Evolutionary conservation across 495 filamentous ascomycete genomes (phyloP), one percentile per base, ranked within the genome.

Genomic region (Niebla homalea): DNA sequence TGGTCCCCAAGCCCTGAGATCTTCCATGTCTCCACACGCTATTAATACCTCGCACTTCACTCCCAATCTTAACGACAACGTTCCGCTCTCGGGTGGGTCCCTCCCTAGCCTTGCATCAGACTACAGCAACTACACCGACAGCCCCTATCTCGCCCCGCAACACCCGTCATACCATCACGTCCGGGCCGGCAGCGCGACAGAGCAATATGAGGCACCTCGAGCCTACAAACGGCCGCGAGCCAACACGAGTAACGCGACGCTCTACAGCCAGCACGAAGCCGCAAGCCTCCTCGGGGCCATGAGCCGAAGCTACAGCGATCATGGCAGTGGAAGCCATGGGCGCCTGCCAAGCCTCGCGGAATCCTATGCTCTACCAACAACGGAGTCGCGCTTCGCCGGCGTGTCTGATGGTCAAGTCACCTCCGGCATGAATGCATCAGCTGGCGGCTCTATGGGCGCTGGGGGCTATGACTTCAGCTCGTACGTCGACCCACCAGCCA

Each of bases 11-110:
- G 32, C 48, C 26, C 46, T 47, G 11, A 59, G 48, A 15, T 51
- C 12, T n/a, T 38, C 54, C 6, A 48, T 57, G 19, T 59, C 57
- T 3, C 56, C 56, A 12, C 57, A 48, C 16, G 14, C 19, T 18
- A 39, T 43, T 37, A 8, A 53, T 35, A 12, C 43, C 4, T 19
- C 35, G 11, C 49, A 43, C 14, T 21, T 35, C 8, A 23, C 42
- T 19, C 21, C 25, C 21, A 43, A 36, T n/a, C 42, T 39, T 4
- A 26, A 37, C 19, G 40, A 48, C 20, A 40, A 46, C 35, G 8
- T 20, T 21, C 53, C 37, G 16, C 32, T 48, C 14, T 36, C 45
- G 26, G 29, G 29, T 32, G 45, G 25, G 2, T 48, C 53, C 19
- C 39, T 45, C 1, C 39, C 53, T 10, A 22, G 22, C 4, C 37